Conservation (phyloP, 2,329 filamentous ascomycete species). For the Penicillium oxalicum region DNA sequence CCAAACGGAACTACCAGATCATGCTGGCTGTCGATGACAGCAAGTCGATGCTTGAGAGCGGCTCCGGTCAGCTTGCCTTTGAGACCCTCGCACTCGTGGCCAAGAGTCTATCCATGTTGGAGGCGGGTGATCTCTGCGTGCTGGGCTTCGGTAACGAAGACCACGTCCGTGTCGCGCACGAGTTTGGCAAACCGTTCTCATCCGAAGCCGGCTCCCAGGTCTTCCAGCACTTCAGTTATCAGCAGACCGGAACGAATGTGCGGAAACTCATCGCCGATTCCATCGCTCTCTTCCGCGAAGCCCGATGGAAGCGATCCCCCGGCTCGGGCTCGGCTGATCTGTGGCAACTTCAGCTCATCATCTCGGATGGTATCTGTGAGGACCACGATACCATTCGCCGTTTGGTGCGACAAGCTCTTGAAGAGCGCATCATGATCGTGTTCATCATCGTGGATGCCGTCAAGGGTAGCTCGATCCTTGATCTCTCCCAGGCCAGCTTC, state of each 20-base stretch:
- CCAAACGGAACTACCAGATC: conserved; percentile 93
- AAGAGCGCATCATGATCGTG: conserved; percentile 95
- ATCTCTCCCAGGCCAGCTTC: conserved; percentile 83
- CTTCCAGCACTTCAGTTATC: conserved; percentile 77
- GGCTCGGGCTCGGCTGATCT: conserved; percentile 60
- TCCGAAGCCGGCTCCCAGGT: conserved; percentile 76
- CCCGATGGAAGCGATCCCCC: conserved; percentile 55
- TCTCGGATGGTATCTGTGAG: conserved; percentile 90
- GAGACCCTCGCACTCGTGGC: conserved; percentile 91
- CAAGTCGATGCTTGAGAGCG: conserved; percentile 81
- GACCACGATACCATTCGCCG: conserved; percentile 78
- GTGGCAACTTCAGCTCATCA: conserved; percentile 90
- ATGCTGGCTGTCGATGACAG: conserved; percentile 96
- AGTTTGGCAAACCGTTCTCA: conserved; percentile 75
- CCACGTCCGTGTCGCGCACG: conserved; percentile 75
- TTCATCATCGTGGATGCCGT: conserved; percentile 87
- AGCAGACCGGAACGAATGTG: conserved; percentile 81
- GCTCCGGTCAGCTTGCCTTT: conserved; percentile 73
- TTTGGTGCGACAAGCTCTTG: conserved; percentile 78
- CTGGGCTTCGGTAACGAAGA: conserved; percentile 73
- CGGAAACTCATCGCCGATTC: conserved; percentile 68
- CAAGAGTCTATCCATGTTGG: conserved; percentile 81
- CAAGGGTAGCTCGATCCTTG: conserved; percentile 59
- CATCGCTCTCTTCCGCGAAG: conserved; percentile 74
- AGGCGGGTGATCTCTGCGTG: conserved; percentile 88